Evolutionary conservation across 306 rosid genomes (phyloP).

Genomic region (Casuarina cunninghamiana): DNA sequence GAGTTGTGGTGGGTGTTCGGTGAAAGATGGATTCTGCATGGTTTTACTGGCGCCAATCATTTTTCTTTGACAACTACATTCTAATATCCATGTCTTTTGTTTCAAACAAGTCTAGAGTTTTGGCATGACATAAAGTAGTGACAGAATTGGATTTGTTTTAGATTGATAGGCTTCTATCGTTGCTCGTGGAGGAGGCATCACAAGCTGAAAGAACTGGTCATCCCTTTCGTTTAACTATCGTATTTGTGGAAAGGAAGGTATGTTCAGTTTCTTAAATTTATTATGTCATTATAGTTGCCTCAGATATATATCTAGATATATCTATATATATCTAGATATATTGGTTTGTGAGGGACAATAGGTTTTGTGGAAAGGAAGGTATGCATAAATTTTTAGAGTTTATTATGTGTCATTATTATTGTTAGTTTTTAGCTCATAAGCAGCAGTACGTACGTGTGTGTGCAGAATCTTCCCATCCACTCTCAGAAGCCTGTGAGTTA

Average conservation of each 20-base stretch:
- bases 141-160: slow-evolving; percentile 34
- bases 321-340: no score
- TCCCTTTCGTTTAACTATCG: slow-evolving; percentile 75
- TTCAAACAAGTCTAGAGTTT: neutral
- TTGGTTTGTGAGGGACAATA: no score
- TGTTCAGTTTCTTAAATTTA: neutral
- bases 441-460: neutral
- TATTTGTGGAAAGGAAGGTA: slow-evolving; percentile 92
- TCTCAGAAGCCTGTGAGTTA: neutral
- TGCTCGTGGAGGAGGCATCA: slow-evolving; percentile 80
- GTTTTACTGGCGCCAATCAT: neutral
- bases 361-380: no score
- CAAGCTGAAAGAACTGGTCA: slow-evolving; percentile 68
- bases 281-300: neutral
- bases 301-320: no score
- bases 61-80: neutral
- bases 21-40: neutral
- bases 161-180: slow-evolving; percentile 76
- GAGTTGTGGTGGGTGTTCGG: neutral
- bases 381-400: no score
- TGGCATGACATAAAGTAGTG: neutral
- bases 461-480: neutral
- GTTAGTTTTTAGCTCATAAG: slow-evolving; percentile 10
- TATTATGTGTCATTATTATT: neutral
- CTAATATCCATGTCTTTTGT: neutral